Base-by-base conservation (phyloP, 495 filamentous ascomycete species). In the Penicillium mononematosum region DNA sequence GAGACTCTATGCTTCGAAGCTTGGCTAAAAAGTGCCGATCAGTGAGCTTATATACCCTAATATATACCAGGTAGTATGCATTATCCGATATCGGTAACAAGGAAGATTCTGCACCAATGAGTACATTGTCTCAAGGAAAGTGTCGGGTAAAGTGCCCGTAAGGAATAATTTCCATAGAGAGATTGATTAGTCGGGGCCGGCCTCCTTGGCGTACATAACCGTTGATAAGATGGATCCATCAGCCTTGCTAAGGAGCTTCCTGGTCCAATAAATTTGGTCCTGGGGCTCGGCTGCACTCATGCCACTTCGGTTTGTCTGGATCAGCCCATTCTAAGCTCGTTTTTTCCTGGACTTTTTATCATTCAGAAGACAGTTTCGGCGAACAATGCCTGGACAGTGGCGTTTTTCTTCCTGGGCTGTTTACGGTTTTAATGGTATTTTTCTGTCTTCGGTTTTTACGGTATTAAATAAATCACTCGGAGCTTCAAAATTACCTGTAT, bases 11-110 rank as follows among this genome's bases (percentile, higher is more conserved):
- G 25, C 8, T 32, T 31, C 4, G 16, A n/a, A 31, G 9, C n/a
- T 27, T 32, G 45, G 27, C 27, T 48, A 11, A 14, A 12, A 32
- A 19, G 14, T 8, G 27, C 45, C 27, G 45, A 48, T 48, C 45
- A 48, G 16, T 39, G 36, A 0, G 36, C 5, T 39, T 47, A 48
- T 48, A 48, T 31, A 29, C 11, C 27, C 27, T 29, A 25, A 3
- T 2, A 6, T 32, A 17, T 32, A 17, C 3, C 45, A n/a, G 36
- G 3, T 8, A 20, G 20, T 22, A 7, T 48, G 14, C 6, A n/a
- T 31, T 29, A 34, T 8, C 45, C 45, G 45, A 48, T 34, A 48
- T 48, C 45, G 45, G 45, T 32, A 48, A 32, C 4, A 31, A 19
- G 16, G 2, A 27, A 48, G 24, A 48, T 19, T 27, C 29, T 17